Conservation (phyloP, 2,329 filamentous ascomycete species). For the Fusarium circinatum region DNA sequence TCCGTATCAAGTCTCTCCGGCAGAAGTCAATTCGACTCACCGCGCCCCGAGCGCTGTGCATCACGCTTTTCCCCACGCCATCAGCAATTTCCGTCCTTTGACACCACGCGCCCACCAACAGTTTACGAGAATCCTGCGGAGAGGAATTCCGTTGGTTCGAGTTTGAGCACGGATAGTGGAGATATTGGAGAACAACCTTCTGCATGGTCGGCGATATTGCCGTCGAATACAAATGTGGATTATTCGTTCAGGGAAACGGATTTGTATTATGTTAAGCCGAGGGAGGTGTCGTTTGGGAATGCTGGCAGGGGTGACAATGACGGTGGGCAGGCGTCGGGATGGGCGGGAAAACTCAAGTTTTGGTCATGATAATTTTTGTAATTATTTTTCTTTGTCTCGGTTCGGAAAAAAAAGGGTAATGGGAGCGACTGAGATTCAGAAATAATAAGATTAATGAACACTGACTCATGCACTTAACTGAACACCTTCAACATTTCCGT, state of each 20-base stretch:
- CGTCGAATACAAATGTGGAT: slow-evolving; percentile 42
- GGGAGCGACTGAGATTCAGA: background rate
- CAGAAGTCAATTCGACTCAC: slow-evolving; percentile 7
- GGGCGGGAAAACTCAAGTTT: slow-evolving; percentile 9
- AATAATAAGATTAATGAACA: background rate
- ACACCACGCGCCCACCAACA: background rate
- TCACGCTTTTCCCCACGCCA: background rate
- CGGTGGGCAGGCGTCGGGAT: background rate
- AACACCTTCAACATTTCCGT: background rate
- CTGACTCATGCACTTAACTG: too few relatives aligned
- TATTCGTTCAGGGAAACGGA: slow-evolving; percentile 52
- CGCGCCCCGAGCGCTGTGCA: background rate
- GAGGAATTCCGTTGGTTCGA: background rate
- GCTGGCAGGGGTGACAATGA: background rate
- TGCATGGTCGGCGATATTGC: slow-evolving; percentile 21
- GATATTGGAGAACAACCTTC: background rate
- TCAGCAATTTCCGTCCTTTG: background rate
- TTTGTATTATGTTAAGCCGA: slow-evolving; percentile 45
- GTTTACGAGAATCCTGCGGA: background rate
- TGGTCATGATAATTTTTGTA: slow-evolving; percentile 11
- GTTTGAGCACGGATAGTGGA: background rate
- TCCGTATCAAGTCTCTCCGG: slow-evolving; percentile 2
- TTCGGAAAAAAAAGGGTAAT: background rate
- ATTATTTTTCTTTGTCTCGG: background rate
- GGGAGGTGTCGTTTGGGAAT: slow-evolving; percentile 32